phyloP scores from a whole-genome alignment of 768 basidiomycete genomes.

The Auricularia sp. region DNA sequence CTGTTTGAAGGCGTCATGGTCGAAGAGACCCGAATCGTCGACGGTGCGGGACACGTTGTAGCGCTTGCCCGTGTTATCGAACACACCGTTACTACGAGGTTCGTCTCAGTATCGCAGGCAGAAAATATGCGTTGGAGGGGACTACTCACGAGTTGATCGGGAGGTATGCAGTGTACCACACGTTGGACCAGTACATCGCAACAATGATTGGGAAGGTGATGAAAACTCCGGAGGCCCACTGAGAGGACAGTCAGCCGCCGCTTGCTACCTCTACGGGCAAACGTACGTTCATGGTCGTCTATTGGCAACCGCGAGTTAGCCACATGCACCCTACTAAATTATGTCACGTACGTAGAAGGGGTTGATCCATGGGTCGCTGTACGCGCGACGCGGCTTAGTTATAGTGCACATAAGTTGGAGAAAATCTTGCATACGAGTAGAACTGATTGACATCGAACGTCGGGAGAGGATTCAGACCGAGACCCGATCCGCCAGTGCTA shows the following conservation, averaged over 20 bases:
- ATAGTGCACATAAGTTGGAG: not conserved
- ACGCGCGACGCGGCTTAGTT: not conserved
- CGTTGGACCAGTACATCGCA: conserved; percentile 25
- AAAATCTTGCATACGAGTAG: not conserved
- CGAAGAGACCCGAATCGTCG: conserved; percentile 14
- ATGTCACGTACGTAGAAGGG: conserved; percentile 10
- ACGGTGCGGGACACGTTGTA: conserved; percentile 35
- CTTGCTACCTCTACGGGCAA: not conserved
- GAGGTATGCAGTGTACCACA: conserved; percentile 29
- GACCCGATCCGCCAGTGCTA: conserved; percentile 18
- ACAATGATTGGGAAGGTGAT: conserved; percentile 14
- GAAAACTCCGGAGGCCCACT: not conserved
- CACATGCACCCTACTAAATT: not conserved
- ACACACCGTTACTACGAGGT: conserved; percentile 25
- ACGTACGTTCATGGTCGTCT: not conserved
- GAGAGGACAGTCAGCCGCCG: not conserved
- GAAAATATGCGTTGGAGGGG: too few relatives aligned
- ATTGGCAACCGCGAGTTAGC: not conserved
- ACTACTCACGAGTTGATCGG: conserved; percentile 29
- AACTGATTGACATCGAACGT: conserved; percentile 31
- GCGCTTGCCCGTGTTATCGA: conserved; percentile 30
- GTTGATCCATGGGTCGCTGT: not conserved
- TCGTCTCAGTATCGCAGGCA: not conserved
- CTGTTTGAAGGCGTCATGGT: conserved; percentile 7
- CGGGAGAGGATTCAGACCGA: conserved; percentile 27